Evolutionary conservation across 345 rosid species (phyloP).

Genomic region (Arabis hirsuta): DNA sequence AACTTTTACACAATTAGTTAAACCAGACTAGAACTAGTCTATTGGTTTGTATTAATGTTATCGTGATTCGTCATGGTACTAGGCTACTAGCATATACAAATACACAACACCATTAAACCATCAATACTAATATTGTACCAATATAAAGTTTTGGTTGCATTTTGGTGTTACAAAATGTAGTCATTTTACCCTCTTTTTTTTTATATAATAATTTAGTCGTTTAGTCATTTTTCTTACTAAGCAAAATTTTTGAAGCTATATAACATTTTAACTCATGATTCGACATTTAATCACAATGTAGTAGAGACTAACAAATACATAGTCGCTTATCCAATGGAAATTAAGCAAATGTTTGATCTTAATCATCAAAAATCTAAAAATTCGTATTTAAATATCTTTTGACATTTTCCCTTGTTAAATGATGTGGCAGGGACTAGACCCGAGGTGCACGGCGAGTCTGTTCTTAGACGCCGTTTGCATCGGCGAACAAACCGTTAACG

Average conservation of each 20-base stretch:
- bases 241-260: background rate
- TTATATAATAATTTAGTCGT: background rate
- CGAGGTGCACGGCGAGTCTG: constrained; percentile 75
- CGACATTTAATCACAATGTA: too few relatives aligned
- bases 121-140: background rate
- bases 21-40: background rate
- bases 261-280: too few relatives aligned
- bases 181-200: background rate
- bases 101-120: background rate
- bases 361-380: background rate
- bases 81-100: background rate
- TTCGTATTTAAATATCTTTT: background rate
- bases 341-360: background rate
- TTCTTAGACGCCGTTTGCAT: constrained; percentile 74
- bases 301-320: too few relatives aligned
- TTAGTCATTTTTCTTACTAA: background rate
- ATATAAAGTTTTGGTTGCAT: background rate
- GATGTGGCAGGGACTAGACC: constrained; percentile 75
- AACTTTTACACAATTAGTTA: background rate
- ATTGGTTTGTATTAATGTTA: background rate
- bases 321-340: too few relatives aligned
- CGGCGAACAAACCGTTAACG: constrained; percentile 60
- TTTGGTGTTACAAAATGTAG: background rate
- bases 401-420: background rate
- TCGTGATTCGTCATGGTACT: background rate